A percentile compares a stretch with the other conserved stretches of the same genome.
phyloP scores from a whole-genome alignment of 2,329 filamentous ascomycete species.

The Periconia sp. region DNA sequence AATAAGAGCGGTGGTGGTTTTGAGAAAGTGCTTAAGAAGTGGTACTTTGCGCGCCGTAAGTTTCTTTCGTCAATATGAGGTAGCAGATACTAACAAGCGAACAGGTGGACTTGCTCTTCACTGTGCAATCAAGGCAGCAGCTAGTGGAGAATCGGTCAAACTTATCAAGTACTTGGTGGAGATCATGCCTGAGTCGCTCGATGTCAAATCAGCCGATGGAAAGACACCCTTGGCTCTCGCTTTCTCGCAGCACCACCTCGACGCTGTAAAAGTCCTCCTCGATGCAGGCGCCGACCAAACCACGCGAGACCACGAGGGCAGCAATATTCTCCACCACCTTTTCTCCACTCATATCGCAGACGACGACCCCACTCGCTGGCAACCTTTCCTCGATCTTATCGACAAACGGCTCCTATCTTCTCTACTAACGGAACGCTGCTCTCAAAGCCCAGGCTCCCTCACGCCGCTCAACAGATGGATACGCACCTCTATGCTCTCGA shows the following conservation, averaged over 20 bases:
- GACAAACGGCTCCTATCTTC: slow-evolving; percentile 58
- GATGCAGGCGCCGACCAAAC: slow-evolving; percentile 70
- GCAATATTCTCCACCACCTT: slow-evolving; percentile 70
- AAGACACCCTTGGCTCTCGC: slow-evolving; percentile 72
- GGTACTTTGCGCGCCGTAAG: slow-evolving; percentile 64
- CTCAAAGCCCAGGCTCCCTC: slow-evolving; percentile 54
- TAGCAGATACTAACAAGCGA: slow-evolving; percentile 13
- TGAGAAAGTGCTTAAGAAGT: slow-evolving; percentile 62
- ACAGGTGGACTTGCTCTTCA: slow-evolving; percentile 67
- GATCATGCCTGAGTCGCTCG: slow-evolving; percentile 62
- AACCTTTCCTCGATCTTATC: slow-evolving; percentile 59
- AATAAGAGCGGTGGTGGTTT: slow-evolving; percentile 63
- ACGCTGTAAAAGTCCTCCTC: slow-evolving; percentile 64
- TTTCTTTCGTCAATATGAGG: slow-evolving; percentile 9
- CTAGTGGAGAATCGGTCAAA: slow-evolving; percentile 47
- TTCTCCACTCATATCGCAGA: slow-evolving; percentile 27
- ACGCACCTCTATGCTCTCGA: neutral
- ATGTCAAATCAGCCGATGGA: slow-evolving; percentile 59
- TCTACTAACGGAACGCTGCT: slow-evolving; percentile 61
- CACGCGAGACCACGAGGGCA: slow-evolving; percentile 59
- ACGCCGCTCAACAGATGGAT: slow-evolving; percentile 62
- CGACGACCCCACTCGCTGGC: slow-evolving; percentile 35
- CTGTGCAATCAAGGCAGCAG: slow-evolving; percentile 50
- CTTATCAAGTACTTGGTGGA: slow-evolving; percentile 69
- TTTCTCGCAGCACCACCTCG: slow-evolving; percentile 56